These are phyloP conservation scores for Aaosphaeria pasadenensis DNA, from an alignment of 2,329 filamentous ascomycete species.

Conservation along the genomic window DNA sequence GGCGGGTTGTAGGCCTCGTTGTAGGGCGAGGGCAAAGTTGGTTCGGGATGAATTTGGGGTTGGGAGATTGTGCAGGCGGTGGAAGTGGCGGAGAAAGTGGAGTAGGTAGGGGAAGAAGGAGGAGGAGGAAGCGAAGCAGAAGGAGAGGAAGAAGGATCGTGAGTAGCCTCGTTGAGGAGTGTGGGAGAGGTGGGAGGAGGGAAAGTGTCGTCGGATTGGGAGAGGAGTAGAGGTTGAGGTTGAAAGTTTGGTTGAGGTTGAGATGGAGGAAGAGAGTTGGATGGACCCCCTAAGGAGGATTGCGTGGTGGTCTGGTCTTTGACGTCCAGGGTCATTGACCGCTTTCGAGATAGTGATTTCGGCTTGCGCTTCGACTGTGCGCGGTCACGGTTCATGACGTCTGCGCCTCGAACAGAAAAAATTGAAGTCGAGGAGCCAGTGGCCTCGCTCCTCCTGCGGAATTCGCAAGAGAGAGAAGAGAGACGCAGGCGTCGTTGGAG, in stretches of 20 bases:
- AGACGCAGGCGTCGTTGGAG: constrained; percentile 29
- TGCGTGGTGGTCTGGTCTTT: constrained; percentile 14
- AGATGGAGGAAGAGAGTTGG: constrained; percentile 3
- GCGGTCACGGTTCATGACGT: constrained; percentile 22
- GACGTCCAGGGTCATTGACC: constrained; percentile 22
- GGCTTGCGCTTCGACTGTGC: constrained; percentile 19
- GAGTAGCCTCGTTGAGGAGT: neutral
- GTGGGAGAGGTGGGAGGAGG: constrained; percentile 1
- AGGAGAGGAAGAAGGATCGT: neutral
- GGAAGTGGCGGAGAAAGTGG: neutral
- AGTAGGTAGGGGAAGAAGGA: neutral
- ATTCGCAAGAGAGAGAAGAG: constrained; percentile 14
- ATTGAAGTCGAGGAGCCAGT: neutral
- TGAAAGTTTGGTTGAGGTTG: neutral
- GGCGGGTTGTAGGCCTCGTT: no score
- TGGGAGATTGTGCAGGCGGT: neutral
- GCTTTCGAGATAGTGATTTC: constrained; percentile 12
- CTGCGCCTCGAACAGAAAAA: constrained; percentile 14
- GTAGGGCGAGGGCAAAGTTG: no score
- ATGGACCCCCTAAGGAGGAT: constrained; percentile 12
- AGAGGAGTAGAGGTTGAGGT: neutral
- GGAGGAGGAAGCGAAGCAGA: neutral
- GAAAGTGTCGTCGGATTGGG: constrained; percentile 1
- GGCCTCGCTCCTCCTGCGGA: neutral
- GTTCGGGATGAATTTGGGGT: no score